Conservation (phyloP, 1,284 basidiomycete species). For the Waitea zeae region DNA sequence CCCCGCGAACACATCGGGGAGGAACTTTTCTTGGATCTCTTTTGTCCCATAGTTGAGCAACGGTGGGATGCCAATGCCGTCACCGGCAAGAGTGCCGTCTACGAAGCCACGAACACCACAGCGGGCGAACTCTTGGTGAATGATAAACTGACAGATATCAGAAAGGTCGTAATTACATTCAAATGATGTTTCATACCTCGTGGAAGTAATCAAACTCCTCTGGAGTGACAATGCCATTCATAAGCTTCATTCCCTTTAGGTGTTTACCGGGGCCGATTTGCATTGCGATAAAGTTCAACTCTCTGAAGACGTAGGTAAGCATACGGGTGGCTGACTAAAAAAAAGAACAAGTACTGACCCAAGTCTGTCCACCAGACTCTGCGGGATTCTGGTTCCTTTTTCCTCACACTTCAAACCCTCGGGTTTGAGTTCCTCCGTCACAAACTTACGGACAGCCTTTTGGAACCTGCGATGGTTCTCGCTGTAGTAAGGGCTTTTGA, state of each 20-base stretch:
- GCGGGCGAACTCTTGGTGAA: conserved; percentile 77
- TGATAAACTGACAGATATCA: conserved; percentile 41
- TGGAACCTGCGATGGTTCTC: conserved; percentile 57
- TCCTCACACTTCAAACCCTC: conserved; percentile 60
- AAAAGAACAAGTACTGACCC: conserved; percentile 23
- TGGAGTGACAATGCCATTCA: conserved; percentile 73
- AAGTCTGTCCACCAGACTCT: conserved; percentile 59
- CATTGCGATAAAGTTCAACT: conserved; percentile 78
- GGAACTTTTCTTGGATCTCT: conserved; percentile 56
- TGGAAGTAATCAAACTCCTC: conserved; percentile 83
- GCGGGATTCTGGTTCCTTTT: conserved; percentile 61
- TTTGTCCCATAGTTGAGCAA: conserved; percentile 76
- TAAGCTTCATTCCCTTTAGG: conserved; percentile 70
- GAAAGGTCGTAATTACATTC: no score
- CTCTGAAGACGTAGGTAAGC: conserved; percentile 17
- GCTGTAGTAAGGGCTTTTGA: conserved; percentile 73
- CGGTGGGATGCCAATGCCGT: conserved; percentile 74
- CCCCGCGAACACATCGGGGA: conserved; percentile 52
- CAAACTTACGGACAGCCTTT: conserved; percentile 42
- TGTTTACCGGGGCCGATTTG: conserved; percentile 82
- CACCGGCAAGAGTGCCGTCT: conserved; percentile 69
- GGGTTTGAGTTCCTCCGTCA: conserved; percentile 42
- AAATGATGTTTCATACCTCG: conserved; percentile 24
- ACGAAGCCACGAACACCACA: conserved; percentile 73
- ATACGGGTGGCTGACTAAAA: not conserved